Conservation (phyloP, 106 monocot species). For the Alisma plantagoaquatica region DNA sequence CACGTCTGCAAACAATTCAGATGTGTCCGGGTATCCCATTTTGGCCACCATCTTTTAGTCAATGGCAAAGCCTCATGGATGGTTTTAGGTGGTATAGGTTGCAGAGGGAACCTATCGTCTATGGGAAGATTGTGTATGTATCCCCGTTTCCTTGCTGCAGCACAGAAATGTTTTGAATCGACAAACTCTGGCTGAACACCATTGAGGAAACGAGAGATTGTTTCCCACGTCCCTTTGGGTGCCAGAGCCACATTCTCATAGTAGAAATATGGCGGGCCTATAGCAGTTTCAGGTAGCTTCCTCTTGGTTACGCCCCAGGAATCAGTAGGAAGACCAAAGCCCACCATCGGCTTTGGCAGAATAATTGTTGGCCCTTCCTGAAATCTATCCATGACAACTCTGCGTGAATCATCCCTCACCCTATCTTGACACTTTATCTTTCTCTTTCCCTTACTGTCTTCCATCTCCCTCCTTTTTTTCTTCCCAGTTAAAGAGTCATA, state of each 20-base stretch:
- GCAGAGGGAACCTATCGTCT: slow-evolving; percentile 30
- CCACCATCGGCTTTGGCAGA: slow-evolving; percentile 72
- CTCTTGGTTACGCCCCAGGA: slow-evolving; percentile 7
- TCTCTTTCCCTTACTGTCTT: not conserved
- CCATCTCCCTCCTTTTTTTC: slow-evolving; percentile 7
- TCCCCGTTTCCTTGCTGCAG: slow-evolving; percentile 50
- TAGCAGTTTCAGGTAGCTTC: slow-evolving; percentile 43
- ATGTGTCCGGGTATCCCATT: slow-evolving; percentile 57
- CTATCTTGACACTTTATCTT: not conserved
- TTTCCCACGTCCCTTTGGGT: slow-evolving; percentile 75
- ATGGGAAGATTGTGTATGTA: slow-evolving; percentile 80
- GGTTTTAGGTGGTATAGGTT: slow-evolving; percentile 35
- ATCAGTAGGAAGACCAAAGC: slow-evolving; percentile 57
- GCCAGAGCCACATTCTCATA: slow-evolving; percentile 86
- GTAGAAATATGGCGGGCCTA: slow-evolving; percentile 83
- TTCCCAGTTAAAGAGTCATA: not conserved
- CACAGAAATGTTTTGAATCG: slow-evolving; percentile 64
- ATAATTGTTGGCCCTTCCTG: not conserved
- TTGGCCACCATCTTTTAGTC: slow-evolving; percentile 67
- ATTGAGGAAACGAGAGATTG: slow-evolving; percentile 51
- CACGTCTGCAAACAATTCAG: slow-evolving; percentile 63
- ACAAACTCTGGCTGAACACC: slow-evolving; percentile 84
- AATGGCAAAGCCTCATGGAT: slow-evolving; percentile 39
- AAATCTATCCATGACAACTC: not conserved
- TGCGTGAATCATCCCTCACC: no score